Evolutionary conservation across 495 filamentous ascomycete species (phyloP).

Genomic region (Alectoria sarmentosa): DNA sequence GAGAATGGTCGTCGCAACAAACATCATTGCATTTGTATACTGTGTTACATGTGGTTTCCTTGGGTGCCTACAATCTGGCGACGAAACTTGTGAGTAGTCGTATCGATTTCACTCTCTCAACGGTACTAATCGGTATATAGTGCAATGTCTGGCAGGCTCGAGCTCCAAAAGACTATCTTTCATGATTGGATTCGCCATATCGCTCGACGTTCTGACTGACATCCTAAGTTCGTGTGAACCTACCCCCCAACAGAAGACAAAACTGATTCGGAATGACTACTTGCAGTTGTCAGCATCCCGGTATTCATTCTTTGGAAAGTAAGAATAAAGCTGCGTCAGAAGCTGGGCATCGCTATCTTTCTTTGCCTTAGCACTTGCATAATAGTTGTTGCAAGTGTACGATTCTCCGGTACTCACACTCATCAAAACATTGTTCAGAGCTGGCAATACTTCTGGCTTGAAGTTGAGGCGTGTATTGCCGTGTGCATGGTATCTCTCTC

Average conservation of each 20-base stretch:
- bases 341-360: background rate
- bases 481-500: constrained; percentile 6
- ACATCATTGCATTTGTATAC: background rate
- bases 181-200: background rate
- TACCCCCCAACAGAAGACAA: background rate
- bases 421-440: too few species aligned
- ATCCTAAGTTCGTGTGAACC: background rate
- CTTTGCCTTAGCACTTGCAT: constrained; percentile 7
- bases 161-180: background rate
- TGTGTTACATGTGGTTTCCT: constrained; percentile 1
- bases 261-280: background rate
- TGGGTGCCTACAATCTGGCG: background rate
- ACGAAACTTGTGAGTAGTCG: background rate
- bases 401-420: background rate
- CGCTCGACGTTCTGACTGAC: background rate
- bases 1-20: background rate
- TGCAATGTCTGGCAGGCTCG: background rate
- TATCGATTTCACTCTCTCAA: background rate
- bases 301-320: constrained; percentile 12
- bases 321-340: background rate
- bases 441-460: constrained; percentile 9
- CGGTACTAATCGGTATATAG: background rate
- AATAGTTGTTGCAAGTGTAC: background rate
- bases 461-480: background rate
- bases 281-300: background rate